Conservation (phyloP, 2,329 filamentous ascomycete species). For the Fonsecaea nubica region DNA sequence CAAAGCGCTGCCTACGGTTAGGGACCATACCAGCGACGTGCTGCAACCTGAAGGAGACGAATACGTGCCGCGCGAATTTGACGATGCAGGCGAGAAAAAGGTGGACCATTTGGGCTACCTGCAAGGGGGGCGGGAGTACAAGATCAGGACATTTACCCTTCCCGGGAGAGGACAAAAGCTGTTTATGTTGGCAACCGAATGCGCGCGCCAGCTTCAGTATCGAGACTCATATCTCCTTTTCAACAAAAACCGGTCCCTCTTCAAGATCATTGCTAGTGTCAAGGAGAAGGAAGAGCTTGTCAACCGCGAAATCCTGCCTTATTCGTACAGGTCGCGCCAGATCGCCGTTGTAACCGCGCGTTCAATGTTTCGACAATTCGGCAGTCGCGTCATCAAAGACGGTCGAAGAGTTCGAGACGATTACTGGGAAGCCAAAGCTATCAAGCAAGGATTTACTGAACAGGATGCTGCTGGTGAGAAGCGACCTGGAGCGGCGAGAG, state of each 20-base stretch:
- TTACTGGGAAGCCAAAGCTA: conserved; percentile 97
- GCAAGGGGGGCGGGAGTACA: conserved; percentile 82
- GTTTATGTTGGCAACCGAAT: conserved; percentile 98
- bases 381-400: conserved; percentile 87
- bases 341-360: conserved; percentile 97
- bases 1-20: conserved; percentile 92
- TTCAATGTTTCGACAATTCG: conserved; percentile 99
- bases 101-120: conserved; percentile 83
- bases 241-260: conserved; percentile 96
- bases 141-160: conserved; percentile 91
- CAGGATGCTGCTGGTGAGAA: conserved; percentile 96
- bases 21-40: conserved; percentile 97
- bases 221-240: conserved; percentile 97
- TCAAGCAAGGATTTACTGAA: conserved; percentile 97
- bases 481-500: conserved; percentile 87
- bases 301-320: conserved; percentile 90
- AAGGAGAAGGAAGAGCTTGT: conserved; percentile 96
- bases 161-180: conserved; percentile 89
- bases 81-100: conserved; percentile 94
- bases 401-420: conserved; percentile 93
- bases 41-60: conserved; percentile 88
- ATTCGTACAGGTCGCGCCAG: conserved; percentile 96
- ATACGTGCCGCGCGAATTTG: conserved; percentile 90
- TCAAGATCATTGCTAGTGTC: conserved; percentile 97
- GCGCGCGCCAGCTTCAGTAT: conserved; percentile 90